Conservation (phyloP, 345 rosid genomes). For the Carallia brachiata region DNA sequence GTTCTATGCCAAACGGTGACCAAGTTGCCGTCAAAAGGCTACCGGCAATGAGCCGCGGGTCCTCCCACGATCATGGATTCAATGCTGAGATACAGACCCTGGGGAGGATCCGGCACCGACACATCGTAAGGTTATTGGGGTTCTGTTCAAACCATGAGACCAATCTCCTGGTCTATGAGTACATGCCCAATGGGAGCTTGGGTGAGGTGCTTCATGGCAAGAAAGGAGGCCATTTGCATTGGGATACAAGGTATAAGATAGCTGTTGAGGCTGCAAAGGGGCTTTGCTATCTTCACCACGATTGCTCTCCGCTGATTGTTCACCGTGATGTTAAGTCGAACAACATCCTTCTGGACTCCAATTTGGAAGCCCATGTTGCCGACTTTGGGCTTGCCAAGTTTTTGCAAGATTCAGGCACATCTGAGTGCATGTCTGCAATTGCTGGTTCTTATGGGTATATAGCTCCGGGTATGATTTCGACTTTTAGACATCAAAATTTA, state of each 20-base stretch:
- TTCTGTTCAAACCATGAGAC: conserved; percentile 92
- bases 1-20: conserved; percentile 72
- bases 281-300: conserved; percentile 84
- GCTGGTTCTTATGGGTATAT: conserved; percentile 97
- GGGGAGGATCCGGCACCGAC: conserved; percentile 83
- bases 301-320: conserved; percentile 83
- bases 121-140: conserved; percentile 76
- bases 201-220: conserved; percentile 90
- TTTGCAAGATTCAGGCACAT: conserved; percentile 86
- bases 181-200: conserved; percentile 89
- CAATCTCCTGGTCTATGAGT: conserved; percentile 81
- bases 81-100: conserved; percentile 93
- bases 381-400: conserved; percentile 94
- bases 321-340: conserved; percentile 87
- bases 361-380: conserved; percentile 90
- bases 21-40: conserved; percentile 80
- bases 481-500: neutral
- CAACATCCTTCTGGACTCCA: conserved; percentile 78
- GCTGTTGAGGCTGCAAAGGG: conserved; percentile 90
- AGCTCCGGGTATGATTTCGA: conserved; percentile 65
- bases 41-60: conserved; percentile 76
- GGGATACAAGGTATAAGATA: conserved; percentile 83
- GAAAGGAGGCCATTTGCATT: conserved; percentile 87
- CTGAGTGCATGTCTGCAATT: conserved; percentile 95
- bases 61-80: conserved; percentile 94